A percentile compares a stretch with the other conserved stretches of the same genome.
Evolutionary conservation across 2,329 filamentous ascomycete genomes (phyloP).

Genomic region (Fusarium sp.): DNA sequence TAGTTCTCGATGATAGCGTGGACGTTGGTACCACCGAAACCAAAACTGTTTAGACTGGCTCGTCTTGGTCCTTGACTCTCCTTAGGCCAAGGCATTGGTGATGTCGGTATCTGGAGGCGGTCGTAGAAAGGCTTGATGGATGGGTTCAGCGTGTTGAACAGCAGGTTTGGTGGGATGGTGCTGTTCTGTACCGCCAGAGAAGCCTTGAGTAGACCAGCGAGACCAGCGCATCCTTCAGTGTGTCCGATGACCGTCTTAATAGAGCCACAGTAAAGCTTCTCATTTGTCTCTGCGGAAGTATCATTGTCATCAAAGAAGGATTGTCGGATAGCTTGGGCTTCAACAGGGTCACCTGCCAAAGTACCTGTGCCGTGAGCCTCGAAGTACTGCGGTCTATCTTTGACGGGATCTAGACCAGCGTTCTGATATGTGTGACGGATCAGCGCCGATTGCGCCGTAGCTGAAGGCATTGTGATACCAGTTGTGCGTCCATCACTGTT

Average conservation of each 20-base stretch:
- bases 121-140: constrained; percentile 46
- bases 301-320: not conserved
- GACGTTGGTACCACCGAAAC: constrained; percentile 33
- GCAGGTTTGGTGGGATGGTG: constrained; percentile 49
- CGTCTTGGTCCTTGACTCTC: constrained; percentile 5
- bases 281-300: not conserved
- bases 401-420: constrained; percentile 2
- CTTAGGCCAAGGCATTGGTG: constrained; percentile 25
- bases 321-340: constrained; percentile 6
- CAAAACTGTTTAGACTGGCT: constrained; percentile 40
- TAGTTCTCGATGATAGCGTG: constrained; percentile 31
- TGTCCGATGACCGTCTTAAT: constrained; percentile 14
- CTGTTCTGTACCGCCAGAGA: constrained; percentile 1
- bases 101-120: constrained; percentile 33
- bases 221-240: constrained; percentile 5
- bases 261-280: constrained; percentile 8
- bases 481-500: constrained; percentile 3
- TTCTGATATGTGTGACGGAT: constrained; percentile 11
- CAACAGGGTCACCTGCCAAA: constrained; percentile 4
- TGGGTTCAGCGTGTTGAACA: constrained; percentile 62
- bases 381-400: constrained; percentile 13
- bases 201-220: not conserved
- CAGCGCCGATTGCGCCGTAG: not conserved
- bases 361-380: constrained; percentile 14
- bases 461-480: constrained; percentile 11